phyloP scores from a whole-genome alignment of 164 flowering plant genomes.

The Annona squamosa region DNA sequence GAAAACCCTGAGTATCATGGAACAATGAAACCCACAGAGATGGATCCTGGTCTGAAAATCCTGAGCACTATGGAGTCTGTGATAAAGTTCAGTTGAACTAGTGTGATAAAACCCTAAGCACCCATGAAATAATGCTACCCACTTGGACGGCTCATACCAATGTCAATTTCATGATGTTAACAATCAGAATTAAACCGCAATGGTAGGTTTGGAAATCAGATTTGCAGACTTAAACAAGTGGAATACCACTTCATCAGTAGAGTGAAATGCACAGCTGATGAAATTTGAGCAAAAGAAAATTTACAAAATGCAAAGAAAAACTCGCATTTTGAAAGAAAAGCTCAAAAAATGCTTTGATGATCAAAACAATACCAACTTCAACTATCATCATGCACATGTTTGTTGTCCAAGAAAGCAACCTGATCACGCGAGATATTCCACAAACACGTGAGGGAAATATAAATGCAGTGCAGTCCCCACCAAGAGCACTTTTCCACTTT shows the following conservation, averaged over 20 bases:
- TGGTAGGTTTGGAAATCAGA: neutral
- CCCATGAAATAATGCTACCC: neutral
- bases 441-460: neutral
- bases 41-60: neutral
- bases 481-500: neutral
- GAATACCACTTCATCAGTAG: neutral
- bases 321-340: too few relatives aligned
- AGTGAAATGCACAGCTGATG: neutral
- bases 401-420: neutral
- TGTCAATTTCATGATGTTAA: neutral
- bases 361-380: neutral
- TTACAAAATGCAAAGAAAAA: too few relatives aligned
- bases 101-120: too few relatives aligned
- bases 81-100: too few relatives aligned
- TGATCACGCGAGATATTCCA: neutral
- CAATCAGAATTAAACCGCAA: neutral
- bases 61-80: too few relatives aligned
- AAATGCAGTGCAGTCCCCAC: neutral
- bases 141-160: neutral
- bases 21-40: neutral
- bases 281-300: neutral
- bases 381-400: neutral
- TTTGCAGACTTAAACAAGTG: neutral
- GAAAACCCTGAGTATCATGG: neutral
- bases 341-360: neutral